Base-by-base conservation (phyloP, 2,329 filamentous ascomycete species). In the Colletotrichum camelliae region DNA sequence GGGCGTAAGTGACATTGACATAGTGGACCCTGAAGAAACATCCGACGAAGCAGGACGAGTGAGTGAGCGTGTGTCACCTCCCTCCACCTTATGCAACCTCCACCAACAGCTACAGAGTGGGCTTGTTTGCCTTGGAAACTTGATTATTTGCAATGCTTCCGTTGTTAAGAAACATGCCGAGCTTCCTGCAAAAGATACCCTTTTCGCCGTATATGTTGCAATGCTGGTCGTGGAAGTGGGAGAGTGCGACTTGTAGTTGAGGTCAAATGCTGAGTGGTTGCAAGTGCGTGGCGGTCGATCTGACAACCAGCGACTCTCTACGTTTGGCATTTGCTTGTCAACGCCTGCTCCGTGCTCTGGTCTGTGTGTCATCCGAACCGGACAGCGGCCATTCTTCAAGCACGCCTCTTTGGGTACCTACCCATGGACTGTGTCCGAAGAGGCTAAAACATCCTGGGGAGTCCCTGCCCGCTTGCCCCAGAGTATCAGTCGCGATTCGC, bases 391-490 rank as follows among this genome's bases (percentile, higher is more conserved):
- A 70, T 75, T 76, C 74, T 76, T 67, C 71, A 75, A 75, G 66
- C 74, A 70, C 39, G 52, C 66, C 58, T 72, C 43, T 33, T 57
- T 57, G 57, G 67, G 64, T 61, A 61, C 35, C 16, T 33, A 35
- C 58, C 15, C 52, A 75, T 70, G 71, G 71, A 55, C 39, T 62
- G 60, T 65, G 35, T 73, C 70, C 65, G 64, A 73, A 68, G 64
- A 57, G 55, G 74, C 74, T 76, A 76, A 75, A 70, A 67, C 61
- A 76, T 70, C 39, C 71, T 70, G 74, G 71, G 66, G 72, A 70
- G 66, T 70, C 71, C 74, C 72, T 69, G 70, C 33, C 61, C 35
- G 43, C 24, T n/a, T 69, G 72, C 74, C 71, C 71, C 74, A 27
- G 71, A 69, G 66, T 48, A 66, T 71, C 66, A 75, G 67, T 75